Conservation (phyloP, 257 asterid genomes). For the Linderniella brevidens region DNA sequence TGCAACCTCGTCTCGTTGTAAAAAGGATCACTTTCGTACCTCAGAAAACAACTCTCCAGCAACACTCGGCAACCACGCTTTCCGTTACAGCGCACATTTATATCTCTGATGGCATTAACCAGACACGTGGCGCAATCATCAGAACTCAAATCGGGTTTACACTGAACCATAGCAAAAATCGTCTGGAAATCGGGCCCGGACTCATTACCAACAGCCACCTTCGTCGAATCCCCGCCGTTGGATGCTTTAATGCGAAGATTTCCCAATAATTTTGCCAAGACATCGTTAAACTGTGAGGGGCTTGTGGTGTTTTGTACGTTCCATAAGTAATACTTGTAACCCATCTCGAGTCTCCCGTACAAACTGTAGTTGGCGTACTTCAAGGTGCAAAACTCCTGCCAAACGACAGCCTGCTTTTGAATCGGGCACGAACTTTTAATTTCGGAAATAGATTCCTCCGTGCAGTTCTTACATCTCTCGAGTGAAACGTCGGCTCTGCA, state of each 20-base stretch:
- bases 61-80: slow-evolving; percentile 14
- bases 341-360: not conserved
- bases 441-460: not conserved
- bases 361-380: slow-evolving; percentile 17
- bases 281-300: slow-evolving; percentile 7
- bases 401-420: slow-evolving; percentile 14
- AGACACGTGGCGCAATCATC: slow-evolving; percentile 17
- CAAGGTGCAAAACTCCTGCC: slow-evolving; percentile 11
- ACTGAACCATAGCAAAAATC: slow-evolving; percentile 17
- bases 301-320: slow-evolving; percentile 2
- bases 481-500: slow-evolving; percentile 20
- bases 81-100: slow-evolving; percentile 8
- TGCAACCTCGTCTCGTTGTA: slow-evolving; percentile 13
- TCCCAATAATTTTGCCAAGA: too few species aligned
- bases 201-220: slow-evolving; percentile 15
- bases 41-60: slow-evolving; percentile 17
- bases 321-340: not conserved
- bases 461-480: slow-evolving; percentile 10
- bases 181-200: slow-evolving; percentile 8
- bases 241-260: slow-evolving; percentile 10
- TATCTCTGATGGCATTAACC: not conserved
- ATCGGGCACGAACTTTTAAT: slow-evolving; percentile 11
- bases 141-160: slow-evolving; percentile 19
- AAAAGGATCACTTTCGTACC: slow-evolving; percentile 12
- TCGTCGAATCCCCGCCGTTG: slow-evolving; percentile 13